Evolutionary conservation across 306 rosid species (phyloP), one percentile per base, ranked within the genome.

Genomic region (Fragaria vesca): DNA sequence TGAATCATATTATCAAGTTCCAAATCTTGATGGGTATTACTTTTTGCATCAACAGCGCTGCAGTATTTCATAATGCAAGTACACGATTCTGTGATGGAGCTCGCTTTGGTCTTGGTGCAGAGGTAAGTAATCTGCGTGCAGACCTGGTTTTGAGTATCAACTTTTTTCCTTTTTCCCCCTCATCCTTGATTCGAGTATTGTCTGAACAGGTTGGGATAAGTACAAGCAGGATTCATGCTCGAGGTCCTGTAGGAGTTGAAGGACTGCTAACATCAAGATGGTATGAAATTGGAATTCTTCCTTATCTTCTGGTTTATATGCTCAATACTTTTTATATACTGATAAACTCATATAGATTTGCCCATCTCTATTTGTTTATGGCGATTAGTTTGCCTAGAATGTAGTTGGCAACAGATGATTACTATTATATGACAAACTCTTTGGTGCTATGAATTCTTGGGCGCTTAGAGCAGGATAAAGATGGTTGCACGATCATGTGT

Each of bases 241-340:
- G 98, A 80, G 98, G 97, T 71, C 97, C 98, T 1, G 97, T 95
- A n/a, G 98, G 97, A 79, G 95, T 95, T n/a, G 98, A 94, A 77
- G 98, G 98, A 48, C 76, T 94, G 78, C 78, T 92, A 81, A 92
- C 97, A 60, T 81, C 87, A 42, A 78, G 91, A 92, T 94, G 98
- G 98, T 94, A 92, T 6, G 68, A 32, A 30, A 15, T 48, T 63
- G 2, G 40, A 79, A 51, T 80, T 78, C 62, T 71, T 21, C 79
- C 60, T 55, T 32, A n/a, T 2, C 32, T 15, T 73, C 40, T 63
- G 6, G 9, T 10, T 16, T 57, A 32, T 38, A 66, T 66, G 71
- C 26, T 8, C 34, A 17, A 7, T 38, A 65, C 42, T 65, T 13
- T 2, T 65, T 18, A 65, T 62, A 5, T 4, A 24, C 66, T 60